phyloP scores from a whole-genome alignment of 106 monocot genomes.

The Cymbidium sinense region DNA sequence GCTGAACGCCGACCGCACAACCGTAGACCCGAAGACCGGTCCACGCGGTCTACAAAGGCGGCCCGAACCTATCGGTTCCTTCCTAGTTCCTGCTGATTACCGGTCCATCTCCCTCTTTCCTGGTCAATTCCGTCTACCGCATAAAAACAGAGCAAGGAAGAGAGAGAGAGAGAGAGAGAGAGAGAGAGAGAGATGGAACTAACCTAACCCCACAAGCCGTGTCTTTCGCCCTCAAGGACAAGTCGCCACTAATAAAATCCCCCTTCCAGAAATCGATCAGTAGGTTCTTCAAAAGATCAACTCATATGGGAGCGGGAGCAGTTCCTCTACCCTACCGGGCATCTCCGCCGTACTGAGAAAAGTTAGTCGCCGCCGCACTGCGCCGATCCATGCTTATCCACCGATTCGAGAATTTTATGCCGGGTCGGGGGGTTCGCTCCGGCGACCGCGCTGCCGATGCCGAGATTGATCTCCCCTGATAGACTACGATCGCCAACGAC shows the following conservation, averaged over 20 bases:
- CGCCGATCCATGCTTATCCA: not conserved
- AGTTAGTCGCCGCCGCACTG: not conserved
- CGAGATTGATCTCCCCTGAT: not conserved
- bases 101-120: too few species aligned
- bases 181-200: not conserved
- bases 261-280: not conserved
- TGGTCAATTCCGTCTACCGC: too few species aligned
- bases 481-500: not conserved
- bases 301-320: not conserved
- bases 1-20: too few species aligned
- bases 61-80: not conserved
- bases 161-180: too few species aligned
- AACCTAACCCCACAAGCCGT: too few species aligned
- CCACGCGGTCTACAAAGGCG: not conserved
- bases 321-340: not conserved
- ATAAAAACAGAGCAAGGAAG: not conserved
- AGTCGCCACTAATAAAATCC: not conserved
- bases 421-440: not conserved
- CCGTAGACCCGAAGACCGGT: too few species aligned
- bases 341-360: not conserved
- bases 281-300: not conserved
- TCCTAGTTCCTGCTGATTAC: too few species aligned
- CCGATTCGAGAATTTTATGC: not conserved
- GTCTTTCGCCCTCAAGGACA: not conserved
- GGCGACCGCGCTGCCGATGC: constrained; percentile 2